These are phyloP conservation scores for Arachis stenosperma DNA, from an alignment of 306 rosid genomes.

Conservation along the genomic window DNA sequence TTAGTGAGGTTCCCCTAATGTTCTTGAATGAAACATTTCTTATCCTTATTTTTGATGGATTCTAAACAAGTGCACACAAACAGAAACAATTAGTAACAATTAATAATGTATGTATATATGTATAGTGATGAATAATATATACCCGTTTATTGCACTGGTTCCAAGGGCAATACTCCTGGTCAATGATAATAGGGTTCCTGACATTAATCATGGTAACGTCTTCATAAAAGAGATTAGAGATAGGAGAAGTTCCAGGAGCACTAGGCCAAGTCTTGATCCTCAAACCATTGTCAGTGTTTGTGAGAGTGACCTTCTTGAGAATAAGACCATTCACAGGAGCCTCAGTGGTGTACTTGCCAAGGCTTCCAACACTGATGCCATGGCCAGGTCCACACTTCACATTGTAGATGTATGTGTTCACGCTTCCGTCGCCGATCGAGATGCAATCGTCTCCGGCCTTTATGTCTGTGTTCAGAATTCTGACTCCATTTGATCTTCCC, in stretches of 20 bases:
- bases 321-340: conserved; percentile 23
- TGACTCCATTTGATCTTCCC: conserved; percentile 43
- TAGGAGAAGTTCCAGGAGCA: neutral
- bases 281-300: conserved; percentile 39
- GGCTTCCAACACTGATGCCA: conserved; percentile 53
- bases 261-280: conserved; percentile 57
- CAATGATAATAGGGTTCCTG: conserved; percentile 45
- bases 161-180: conserved; percentile 66
- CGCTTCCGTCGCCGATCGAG: conserved; percentile 49
- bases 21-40: conserved; percentile 53
- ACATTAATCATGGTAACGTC: conserved; percentile 52
- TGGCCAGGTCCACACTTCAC: conserved; percentile 55
- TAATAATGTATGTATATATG: neutral
- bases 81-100: neutral
- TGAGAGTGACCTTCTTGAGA: conserved; percentile 38
- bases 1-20: conserved; percentile 41
- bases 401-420: neutral
- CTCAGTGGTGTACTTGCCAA: conserved; percentile 45
- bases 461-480: conserved; percentile 32
- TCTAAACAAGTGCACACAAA: conserved; percentile 13
- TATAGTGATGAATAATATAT: neutral
- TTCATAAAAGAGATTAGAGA: conserved; percentile 42
- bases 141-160: conserved; percentile 46
- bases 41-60: conserved; percentile 51
- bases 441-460: conserved; percentile 56